These are phyloP conservation scores for Xylariaceae sp. DNA, from an alignment of 2,329 filamentous ascomycete genomes.

Conservation along the genomic window DNA sequence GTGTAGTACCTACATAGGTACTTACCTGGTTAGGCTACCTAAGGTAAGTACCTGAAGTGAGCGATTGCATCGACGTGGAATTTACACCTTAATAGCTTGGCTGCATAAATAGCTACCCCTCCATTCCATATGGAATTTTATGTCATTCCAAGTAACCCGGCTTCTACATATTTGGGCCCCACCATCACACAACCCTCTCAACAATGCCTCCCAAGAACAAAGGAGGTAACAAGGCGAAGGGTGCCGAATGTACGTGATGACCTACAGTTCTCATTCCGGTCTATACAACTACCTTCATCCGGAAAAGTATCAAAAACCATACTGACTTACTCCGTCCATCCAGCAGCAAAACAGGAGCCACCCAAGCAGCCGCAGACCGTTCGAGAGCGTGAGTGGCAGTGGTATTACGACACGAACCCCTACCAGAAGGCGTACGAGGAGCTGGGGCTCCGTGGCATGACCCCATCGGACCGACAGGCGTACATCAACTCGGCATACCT, in stretches of 20 bases:
- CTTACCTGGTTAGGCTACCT: too few species aligned
- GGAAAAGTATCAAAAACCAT: neutral
- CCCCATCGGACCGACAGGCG: constrained; percentile 51
- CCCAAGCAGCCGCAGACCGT: constrained; percentile 46
- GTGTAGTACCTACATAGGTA: neutral
- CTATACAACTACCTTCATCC: neutral
- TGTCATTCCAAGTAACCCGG: constrained; percentile 2
- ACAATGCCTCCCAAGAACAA: constrained; percentile 39
- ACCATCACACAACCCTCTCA: constrained; percentile 19
- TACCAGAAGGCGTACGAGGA: constrained; percentile 49
- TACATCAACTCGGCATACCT: constrained; percentile 53
- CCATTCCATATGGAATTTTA: constrained; percentile 4
- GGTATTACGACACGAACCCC: constrained; percentile 55
- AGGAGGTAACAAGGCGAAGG: constrained; percentile 33
- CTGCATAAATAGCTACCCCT: neutral
- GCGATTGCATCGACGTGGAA: neutral
- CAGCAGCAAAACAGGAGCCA: constrained; percentile 35
- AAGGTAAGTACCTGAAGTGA: neutral
- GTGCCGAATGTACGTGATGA: constrained; percentile 32
- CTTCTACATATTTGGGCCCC: constrained; percentile 20
- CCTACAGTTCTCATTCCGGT: constrained; percentile 1
- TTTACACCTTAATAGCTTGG: neutral
- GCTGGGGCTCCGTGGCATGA: constrained; percentile 49
- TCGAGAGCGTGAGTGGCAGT: constrained; percentile 50
- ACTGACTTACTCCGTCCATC: neutral